These are phyloP conservation scores for Metarhizium sp. DNA, from an alignment of 2,329 filamentous ascomycete genomes.

Conservation along the genomic window DNA sequence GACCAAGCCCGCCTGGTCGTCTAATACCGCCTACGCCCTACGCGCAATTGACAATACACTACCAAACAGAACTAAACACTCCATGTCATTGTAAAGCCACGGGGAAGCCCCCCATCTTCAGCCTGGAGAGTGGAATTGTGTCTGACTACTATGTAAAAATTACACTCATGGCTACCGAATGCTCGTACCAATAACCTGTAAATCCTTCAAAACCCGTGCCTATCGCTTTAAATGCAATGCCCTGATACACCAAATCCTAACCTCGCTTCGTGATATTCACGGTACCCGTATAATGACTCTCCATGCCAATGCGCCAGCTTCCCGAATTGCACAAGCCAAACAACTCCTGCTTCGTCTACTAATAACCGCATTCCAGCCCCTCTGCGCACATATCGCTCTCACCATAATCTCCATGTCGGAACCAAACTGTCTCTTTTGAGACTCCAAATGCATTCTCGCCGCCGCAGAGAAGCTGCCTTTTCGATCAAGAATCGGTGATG, in stretches of 20 bases:
- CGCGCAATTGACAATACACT: too few species aligned
- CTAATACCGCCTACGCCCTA: too few species aligned
- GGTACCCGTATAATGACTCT: slow-evolving; percentile 56
- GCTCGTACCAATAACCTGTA: not conserved
- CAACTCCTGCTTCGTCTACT: slow-evolving; percentile 60
- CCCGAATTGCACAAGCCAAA: slow-evolving; percentile 63
- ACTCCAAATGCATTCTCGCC: slow-evolving; percentile 46
- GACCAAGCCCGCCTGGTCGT: too few species aligned
- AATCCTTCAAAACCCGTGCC: not conserved
- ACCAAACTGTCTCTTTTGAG: slow-evolving; percentile 46
- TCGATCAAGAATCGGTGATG: slow-evolving; percentile 20
- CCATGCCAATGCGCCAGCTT: slow-evolving; percentile 63
- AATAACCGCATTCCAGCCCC: slow-evolving; percentile 64
- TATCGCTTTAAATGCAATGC: not conserved
- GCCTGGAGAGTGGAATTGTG: not conserved
- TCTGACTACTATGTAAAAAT: not conserved
- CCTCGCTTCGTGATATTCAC: slow-evolving; percentile 14
- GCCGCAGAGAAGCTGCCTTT: slow-evolving; percentile 32
- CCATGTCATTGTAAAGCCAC: too few species aligned
- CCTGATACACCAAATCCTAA: not conserved
- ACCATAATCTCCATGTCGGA: slow-evolving; percentile 63
- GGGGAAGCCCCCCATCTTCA: not conserved
- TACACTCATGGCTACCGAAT: not conserved
- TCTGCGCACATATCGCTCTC: slow-evolving; percentile 63
- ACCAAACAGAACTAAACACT: not conserved